These are phyloP conservation scores for Pulveroboletus sp. DNA, from an alignment of 768 basidiomycete genomes.

Conservation along the genomic window DNA sequence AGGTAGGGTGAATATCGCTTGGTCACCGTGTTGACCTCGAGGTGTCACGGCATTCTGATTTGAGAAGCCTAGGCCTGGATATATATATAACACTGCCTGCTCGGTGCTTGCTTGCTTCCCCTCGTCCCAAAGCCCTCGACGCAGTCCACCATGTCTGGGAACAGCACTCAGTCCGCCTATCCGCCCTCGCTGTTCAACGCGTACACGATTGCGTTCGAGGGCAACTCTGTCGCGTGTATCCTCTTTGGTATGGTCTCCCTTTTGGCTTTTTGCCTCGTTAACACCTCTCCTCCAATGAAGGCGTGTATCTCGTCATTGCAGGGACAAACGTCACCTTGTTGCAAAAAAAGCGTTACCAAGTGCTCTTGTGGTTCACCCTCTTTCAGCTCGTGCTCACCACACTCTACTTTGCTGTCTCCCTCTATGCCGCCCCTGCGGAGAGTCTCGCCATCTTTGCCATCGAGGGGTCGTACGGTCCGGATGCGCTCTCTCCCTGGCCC, in stretches of 20 bases:
- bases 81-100: background rate
- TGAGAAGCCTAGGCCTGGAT: background rate
- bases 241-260: conserved; percentile 13
- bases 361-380: conserved; percentile 12
- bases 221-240: conserved; percentile 16
- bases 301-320: conserved; percentile 14
- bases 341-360: conserved; percentile 11
- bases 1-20: conserved; percentile 2
- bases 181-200: conserved; percentile 8
- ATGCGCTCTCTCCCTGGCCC: conserved; percentile 18
- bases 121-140: background rate
- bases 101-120: too few species aligned
- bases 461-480: background rate
- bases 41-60: background rate
- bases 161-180: conserved; percentile 5
- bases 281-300: background rate
- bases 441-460: conserved; percentile 11
- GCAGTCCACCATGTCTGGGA: conserved; percentile 15
- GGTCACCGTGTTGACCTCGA: background rate
- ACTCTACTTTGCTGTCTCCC: conserved; percentile 17
- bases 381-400: conserved; percentile 18
- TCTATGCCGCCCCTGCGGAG: conserved; percentile 17
- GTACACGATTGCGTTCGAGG: conserved; percentile 24
- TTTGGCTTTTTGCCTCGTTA: background rate
- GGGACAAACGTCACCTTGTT: conserved; percentile 14